Base-by-base conservation (phyloP, 2,329 filamentous ascomycete genomes). In the Ophiocordyceps camponoti-saundersi region DNA sequence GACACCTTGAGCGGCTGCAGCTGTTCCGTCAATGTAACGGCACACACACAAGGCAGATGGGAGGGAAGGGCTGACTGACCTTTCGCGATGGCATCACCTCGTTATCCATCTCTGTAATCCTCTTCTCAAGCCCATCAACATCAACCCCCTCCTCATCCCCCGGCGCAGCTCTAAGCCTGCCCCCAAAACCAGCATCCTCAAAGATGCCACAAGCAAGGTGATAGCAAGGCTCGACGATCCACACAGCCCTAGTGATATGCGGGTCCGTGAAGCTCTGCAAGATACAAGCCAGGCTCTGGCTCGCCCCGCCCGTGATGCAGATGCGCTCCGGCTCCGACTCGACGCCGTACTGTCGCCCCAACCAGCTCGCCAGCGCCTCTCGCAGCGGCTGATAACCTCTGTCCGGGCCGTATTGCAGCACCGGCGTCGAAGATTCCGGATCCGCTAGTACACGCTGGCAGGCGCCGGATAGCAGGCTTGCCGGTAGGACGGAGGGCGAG, bases 191-290 rank as follows among this genome's bases (percentile, higher is more conserved):
- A 6, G 80, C 71, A 62, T 95, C 89, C 48, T 84, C 79, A 56
- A 95, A 88, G 48, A 94, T 85, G n/a, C 80, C 73, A 56, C 84
- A 88, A 0, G 80, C 84, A n/a, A 94, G 69, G 62, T 86, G 84
- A 59, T 94, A 95, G 44, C 82, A 82, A 5, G 89, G 89, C 20
- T 82, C 79, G 2, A 88, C 78, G 62, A 89, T 75, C 83, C 85
- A 95, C 11, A 94, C 70, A 53, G 77, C 77, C 43, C 74, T 69
- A 1, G 89, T 95, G 56, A 80, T 82, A 2, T 69, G 63, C 1
- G 85, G 83, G 59, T 95, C 89, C 0, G 86, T 84, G 57, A 83
- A 95, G 29, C 83, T 83, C 60, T 83, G 77, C 45, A 95, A 65
- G 4, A 94, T 66, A 56, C 79, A 83, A 0, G 83, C 86, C 2